Conservation (phyloP, 805 yeast genomes). For the Ogataea nonfermentans region DNA sequence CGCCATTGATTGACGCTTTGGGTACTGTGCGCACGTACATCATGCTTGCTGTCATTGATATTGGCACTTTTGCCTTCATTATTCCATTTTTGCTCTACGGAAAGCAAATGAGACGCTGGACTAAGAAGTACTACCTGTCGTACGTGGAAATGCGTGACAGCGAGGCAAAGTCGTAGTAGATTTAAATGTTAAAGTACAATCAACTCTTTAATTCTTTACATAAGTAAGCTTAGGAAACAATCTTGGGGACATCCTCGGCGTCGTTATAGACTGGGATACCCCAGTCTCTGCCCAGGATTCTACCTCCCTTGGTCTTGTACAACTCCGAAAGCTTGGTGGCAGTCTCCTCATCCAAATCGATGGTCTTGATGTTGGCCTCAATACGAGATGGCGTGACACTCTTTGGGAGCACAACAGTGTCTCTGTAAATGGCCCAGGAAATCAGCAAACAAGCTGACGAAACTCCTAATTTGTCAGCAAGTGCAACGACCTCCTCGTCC, state of each 20-base stretch:
- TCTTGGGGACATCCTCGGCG: constrained; percentile 10
- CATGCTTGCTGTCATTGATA: constrained; percentile 58
- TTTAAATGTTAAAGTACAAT: constrained; percentile 6
- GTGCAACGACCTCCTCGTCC: constrained; percentile 40
- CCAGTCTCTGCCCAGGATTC: constrained; percentile 21
- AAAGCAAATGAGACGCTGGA: constrained; percentile 45
- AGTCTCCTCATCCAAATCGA: constrained; percentile 36
- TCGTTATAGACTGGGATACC: constrained; percentile 24
- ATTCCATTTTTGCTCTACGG: constrained; percentile 41
- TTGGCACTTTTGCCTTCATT: constrained; percentile 49
- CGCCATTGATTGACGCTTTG: constrained; percentile 54
- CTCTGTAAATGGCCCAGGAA: constrained; percentile 61
- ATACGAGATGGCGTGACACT: constrained; percentile 46
- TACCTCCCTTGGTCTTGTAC: constrained; percentile 14
- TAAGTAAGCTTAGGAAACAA: not conserved
- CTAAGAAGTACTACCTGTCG: constrained; percentile 52
- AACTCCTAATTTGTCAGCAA: constrained; percentile 44
- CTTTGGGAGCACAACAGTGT: constrained; percentile 52
- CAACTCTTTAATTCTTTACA: not conserved
- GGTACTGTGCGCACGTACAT: constrained; percentile 61
- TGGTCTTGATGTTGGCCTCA: constrained; percentile 36
- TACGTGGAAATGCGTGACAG: constrained; percentile 52
- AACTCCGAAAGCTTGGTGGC: constrained; percentile 21
- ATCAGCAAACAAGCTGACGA: constrained; percentile 51
- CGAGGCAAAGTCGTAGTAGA: constrained; percentile 24